Evolutionary conservation across 1,139 yeast genomes (phyloP).

Genomic region (Pichia sp.): DNA sequence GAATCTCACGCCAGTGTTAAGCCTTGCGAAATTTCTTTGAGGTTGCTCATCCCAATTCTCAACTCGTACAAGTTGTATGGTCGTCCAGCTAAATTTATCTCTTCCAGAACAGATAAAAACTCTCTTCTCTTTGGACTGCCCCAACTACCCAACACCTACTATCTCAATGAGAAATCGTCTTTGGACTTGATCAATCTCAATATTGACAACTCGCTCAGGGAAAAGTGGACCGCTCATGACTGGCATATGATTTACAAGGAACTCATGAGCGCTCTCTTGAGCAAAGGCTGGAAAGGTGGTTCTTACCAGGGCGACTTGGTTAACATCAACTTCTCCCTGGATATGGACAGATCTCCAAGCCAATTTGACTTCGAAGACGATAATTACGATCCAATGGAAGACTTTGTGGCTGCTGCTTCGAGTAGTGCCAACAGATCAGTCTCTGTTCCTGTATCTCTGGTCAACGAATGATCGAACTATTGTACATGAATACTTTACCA

Average conservation of each 20-base stretch:
- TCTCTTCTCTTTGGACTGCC: conserved; percentile 55
- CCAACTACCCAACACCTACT: conserved; percentile 51
- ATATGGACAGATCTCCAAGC: conserved; percentile 18
- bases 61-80: conserved; percentile 55
- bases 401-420: conserved; percentile 21
- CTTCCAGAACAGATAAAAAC: conserved; percentile 42
- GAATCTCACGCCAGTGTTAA: conserved; percentile 52
- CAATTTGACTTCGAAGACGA: conserved; percentile 9
- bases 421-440: conserved; percentile 9
- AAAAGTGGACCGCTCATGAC: conserved; percentile 39
- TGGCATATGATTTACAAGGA: conserved; percentile 42
- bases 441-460: conserved; percentile 1
- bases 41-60: conserved; percentile 49
- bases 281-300: conserved; percentile 34
- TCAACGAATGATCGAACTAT: not conserved
- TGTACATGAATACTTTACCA: not conserved
- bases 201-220: conserved; percentile 33
- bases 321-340: conserved; percentile 27
- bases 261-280: conserved; percentile 29
- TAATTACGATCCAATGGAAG: conserved; percentile 27
- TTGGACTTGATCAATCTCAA: conserved; percentile 35
- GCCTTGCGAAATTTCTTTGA: conserved; percentile 54
- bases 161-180: conserved; percentile 42
- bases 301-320: conserved; percentile 26
- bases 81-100: conserved; percentile 46